Evolutionary conservation across 352 stramenopile genomes (phyloP).

Genomic region (Pythium plurisporium): DNA sequence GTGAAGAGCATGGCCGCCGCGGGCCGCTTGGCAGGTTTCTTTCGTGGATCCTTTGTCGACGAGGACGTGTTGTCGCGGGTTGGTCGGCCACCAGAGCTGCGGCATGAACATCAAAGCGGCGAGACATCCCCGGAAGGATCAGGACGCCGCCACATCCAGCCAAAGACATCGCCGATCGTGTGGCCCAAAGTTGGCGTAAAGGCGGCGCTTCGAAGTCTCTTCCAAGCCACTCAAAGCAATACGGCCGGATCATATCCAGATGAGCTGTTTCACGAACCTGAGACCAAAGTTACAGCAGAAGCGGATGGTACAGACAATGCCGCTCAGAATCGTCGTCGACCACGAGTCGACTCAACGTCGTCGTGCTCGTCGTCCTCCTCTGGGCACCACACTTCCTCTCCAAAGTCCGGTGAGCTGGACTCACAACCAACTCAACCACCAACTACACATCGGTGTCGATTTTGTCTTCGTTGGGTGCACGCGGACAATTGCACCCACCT

Average conservation of each 20-base stretch:
- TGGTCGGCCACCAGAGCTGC: neutral
- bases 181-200: conserved; percentile 8
- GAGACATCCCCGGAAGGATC: conserved; percentile 4
- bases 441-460: neutral
- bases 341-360: conserved; percentile 1
- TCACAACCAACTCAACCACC: too few relatives aligned
- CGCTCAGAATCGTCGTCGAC: neutral
- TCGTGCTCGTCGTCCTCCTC: conserved; percentile 5
- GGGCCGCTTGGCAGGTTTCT: conserved; percentile 8
- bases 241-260: too few relatives aligned
- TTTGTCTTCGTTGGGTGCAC: neutral
- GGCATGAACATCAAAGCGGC: neutral
- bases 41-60: neutral
- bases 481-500: neutral
- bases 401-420: too few relatives aligned
- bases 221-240: conserved; percentile 1
- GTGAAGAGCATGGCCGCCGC: neutral
- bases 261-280: too few relatives aligned
- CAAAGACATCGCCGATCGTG: conserved; percentile 11
- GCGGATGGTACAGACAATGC: neutral
- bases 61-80: neutral
- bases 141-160: neutral
- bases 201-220: conserved; percentile 4
- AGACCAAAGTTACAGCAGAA: too few relatives aligned
- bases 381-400: too few relatives aligned